Evolutionary conservation across 2,329 filamentous ascomycete species (phyloP).

Genomic region (Alternaria atra): DNA sequence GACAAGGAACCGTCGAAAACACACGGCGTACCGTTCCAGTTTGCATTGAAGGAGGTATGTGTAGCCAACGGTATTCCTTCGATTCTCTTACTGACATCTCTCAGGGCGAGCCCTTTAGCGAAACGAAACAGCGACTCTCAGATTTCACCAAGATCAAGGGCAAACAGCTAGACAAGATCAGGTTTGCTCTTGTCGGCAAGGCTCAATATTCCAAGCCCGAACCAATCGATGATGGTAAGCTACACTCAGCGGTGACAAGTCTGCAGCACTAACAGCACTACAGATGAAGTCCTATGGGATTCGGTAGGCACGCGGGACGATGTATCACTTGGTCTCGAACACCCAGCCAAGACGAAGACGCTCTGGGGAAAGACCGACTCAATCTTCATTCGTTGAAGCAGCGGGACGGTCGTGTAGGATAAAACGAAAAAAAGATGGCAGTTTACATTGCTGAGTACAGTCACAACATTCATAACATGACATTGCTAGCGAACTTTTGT

Average conservation of each 20-base stretch:
- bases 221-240: constrained; percentile 87
- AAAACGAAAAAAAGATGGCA: constrained; percentile 10
- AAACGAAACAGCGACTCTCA: constrained; percentile 93
- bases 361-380: constrained; percentile 69
- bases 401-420: constrained; percentile 32
- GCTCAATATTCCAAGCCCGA: constrained; percentile 76
- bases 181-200: constrained; percentile 80
- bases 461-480: not conserved
- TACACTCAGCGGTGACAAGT: not conserved
- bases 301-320: constrained; percentile 51
- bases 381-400: constrained; percentile 66
- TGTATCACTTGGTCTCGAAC: constrained; percentile 64
- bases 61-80: not conserved
- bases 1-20: constrained; percentile 85
- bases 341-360: constrained; percentile 68
- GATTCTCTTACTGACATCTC: constrained; percentile 29
- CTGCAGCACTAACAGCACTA: constrained; percentile 17
- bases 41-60: constrained; percentile 78
- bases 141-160: constrained; percentile 94
- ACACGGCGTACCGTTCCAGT: constrained; percentile 91
- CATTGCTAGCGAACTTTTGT: constrained; percentile 10
- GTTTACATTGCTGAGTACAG: not conserved
- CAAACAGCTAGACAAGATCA: constrained; percentile 98
- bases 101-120: constrained; percentile 83
- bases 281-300: constrained; percentile 59